phyloP scores from a whole-genome alignment of 2,329 filamentous ascomycete genomes.

The Aspergillus udagawae region DNA sequence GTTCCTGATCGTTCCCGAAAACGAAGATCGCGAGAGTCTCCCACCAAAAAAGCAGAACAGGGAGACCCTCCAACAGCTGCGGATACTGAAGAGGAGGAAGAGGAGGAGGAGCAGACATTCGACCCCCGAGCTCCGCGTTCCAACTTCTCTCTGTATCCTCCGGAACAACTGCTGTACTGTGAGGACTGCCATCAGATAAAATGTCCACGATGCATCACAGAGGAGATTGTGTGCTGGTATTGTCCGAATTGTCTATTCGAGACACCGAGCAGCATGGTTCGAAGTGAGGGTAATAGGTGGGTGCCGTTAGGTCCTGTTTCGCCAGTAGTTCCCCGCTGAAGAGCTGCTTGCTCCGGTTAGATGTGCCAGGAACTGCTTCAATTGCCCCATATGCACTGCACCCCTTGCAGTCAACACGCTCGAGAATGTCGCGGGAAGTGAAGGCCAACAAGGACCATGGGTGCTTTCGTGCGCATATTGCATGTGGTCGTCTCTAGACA shows the following conservation, averaged over 20 bases:
- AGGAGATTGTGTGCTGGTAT: constrained; percentile 93
- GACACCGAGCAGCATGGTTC: constrained; percentile 86
- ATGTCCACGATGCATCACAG: constrained; percentile 83
- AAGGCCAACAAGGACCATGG: constrained; percentile 57
- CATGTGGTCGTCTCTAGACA: constrained; percentile 86
- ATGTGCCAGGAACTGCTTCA: constrained; percentile 91
- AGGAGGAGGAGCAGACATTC: constrained; percentile 75
- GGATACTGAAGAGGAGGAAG: constrained; percentile 39
- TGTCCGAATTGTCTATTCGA: constrained; percentile 96
- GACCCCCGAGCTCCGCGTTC: constrained; percentile 80
- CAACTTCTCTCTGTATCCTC: constrained; percentile 86
- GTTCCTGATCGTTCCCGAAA: constrained; percentile 37
- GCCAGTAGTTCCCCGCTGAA: background rate
- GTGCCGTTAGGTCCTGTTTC: constrained; percentile 18
- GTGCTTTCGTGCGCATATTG: constrained; percentile 86
- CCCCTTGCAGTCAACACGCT: constrained; percentile 71
- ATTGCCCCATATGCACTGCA: constrained; percentile 84
- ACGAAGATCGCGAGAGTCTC: constrained; percentile 34
- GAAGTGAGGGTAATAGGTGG: constrained; percentile 88
- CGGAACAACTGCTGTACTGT: constrained; percentile 92
- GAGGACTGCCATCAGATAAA: constrained; percentile 96
- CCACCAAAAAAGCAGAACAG: constrained; percentile 28
- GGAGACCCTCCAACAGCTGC: constrained; percentile 14
- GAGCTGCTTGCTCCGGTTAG: constrained; percentile 45
- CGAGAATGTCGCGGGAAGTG: constrained; percentile 49